A percentile compares a stretch with the other conserved stretches of the same genome.
Evolutionary conservation across 192 early-diverging fungal genomes (phyloP).

Genomic region (Umbelopsis sp.): DNA sequence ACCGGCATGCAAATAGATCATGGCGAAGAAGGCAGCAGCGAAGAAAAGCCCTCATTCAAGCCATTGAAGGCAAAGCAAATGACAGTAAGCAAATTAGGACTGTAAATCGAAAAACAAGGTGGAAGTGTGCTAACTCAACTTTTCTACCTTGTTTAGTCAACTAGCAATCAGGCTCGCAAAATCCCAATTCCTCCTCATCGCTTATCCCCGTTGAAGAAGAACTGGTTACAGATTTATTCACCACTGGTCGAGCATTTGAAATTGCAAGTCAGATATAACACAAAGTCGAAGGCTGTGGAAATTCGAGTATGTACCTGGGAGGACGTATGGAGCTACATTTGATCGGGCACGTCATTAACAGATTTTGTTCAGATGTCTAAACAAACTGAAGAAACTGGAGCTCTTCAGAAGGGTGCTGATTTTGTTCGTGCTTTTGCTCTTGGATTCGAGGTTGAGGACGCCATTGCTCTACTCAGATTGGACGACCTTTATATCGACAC

Average conservation of each 20-base stretch:
- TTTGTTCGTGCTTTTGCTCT: constrained; percentile 93
- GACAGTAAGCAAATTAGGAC: background rate
- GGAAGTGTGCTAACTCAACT: background rate
- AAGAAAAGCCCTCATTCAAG: constrained; percentile 67
- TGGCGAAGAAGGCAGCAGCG: constrained; percentile 40
- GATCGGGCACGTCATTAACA: background rate
- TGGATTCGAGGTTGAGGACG: constrained; percentile 94
- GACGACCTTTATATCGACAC: constrained; percentile 97
- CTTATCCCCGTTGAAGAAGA: constrained; percentile 85
- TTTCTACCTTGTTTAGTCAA: constrained; percentile 24
- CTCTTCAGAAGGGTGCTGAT: constrained; percentile 96
- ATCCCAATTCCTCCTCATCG: constrained; percentile 95
- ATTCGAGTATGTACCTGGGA: constrained; percentile 56
- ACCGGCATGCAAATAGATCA: constrained; percentile 32
- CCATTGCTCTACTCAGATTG: constrained; percentile 90
- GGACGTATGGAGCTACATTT: background rate
- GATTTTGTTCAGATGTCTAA: constrained; percentile 61
- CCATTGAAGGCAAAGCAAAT: constrained; percentile 57
- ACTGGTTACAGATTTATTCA: constrained; percentile 96
- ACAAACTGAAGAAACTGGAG: constrained; percentile 84
- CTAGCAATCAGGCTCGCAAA: constrained; percentile 64
- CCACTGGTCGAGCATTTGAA: constrained; percentile 96
- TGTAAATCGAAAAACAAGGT: background rate
- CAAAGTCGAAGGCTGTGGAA: constrained; percentile 88
- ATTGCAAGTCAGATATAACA: constrained; percentile 95